These are phyloP conservation scores for Claviceps sp. DNA, from an alignment of 2,329 filamentous ascomycete genomes.

Conservation along the genomic window DNA sequence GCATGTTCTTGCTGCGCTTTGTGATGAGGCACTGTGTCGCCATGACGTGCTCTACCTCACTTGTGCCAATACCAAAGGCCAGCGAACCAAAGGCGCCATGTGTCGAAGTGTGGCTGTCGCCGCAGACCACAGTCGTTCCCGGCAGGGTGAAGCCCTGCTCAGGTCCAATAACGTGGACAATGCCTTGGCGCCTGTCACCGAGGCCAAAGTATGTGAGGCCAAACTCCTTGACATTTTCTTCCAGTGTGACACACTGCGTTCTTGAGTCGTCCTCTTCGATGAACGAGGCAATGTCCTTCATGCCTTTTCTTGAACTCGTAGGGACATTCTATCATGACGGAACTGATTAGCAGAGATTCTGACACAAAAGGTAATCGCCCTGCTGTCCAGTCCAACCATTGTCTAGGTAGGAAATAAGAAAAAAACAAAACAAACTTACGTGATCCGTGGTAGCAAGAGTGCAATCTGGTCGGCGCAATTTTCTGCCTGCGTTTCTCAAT, in stretches of 20 bases:
- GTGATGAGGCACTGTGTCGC: constrained; percentile 93
- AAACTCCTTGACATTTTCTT: constrained; percentile 95
- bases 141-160: constrained; percentile 98
- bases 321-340: constrained; percentile 62
- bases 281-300: constrained; percentile 88
- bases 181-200: constrained; percentile 90
- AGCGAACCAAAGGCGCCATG: constrained; percentile 93
- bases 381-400: too few relatives aligned
- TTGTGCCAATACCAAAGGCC: constrained; percentile 94
- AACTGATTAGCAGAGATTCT: constrained; percentile 5
- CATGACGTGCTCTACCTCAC: constrained; percentile 95
- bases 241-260: constrained; percentile 86
- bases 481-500: constrained; percentile 73
- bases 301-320: constrained; percentile 76
- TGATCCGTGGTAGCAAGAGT: constrained; percentile 95
- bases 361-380: too few relatives aligned
- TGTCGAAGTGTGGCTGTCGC: constrained; percentile 95
- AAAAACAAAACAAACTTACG: constrained; percentile 39
- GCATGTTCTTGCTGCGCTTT: constrained; percentile 96
- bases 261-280: constrained; percentile 91
- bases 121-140: constrained; percentile 91
- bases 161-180: constrained; percentile 95
- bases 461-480: constrained; percentile 88
- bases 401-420: too few relatives aligned
- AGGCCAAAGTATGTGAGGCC: constrained; percentile 95